Evolutionary conservation across 768 basidiomycete genomes (phyloP).

Genomic region (Phallus indusiatus): DNA sequence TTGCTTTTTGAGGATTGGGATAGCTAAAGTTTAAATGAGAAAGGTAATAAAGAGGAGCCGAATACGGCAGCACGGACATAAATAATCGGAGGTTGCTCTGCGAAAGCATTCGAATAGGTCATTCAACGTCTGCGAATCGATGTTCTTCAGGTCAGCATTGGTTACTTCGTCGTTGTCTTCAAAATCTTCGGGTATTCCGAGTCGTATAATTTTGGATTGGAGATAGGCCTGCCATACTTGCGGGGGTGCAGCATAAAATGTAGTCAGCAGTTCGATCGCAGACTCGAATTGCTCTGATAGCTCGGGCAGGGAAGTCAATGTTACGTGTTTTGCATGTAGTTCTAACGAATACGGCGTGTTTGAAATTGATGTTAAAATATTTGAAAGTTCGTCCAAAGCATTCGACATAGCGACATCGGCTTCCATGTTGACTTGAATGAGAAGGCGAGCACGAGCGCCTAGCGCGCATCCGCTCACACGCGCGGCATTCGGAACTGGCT

Average conservation of each 20-base stretch:
- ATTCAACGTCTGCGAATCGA: constrained; percentile 37
- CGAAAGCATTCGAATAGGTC: constrained; percentile 53
- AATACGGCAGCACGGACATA: constrained; percentile 47
- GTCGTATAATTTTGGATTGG: constrained; percentile 35
- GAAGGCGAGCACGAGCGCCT: no score
- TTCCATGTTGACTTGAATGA: not conserved
- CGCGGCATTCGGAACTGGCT: not conserved
- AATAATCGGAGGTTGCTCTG: constrained; percentile 64
- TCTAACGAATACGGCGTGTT: constrained; percentile 51
- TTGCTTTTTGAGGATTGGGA: constrained; percentile 62
- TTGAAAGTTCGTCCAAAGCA: constrained; percentile 54
- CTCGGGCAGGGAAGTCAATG: constrained; percentile 45
- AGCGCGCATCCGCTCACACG: not conserved
- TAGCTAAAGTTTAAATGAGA: constrained; percentile 38
- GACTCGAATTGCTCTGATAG: constrained; percentile 49
- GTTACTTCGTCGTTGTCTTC: not conserved
- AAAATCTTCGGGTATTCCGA: constrained; percentile 1
- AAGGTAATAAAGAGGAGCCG: constrained; percentile 11
- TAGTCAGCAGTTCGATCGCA: constrained; percentile 59
- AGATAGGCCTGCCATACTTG: constrained; percentile 71
- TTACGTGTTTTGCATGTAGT: constrained; percentile 60
- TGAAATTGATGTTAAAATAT: constrained; percentile 48
- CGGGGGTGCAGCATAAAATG: constrained; percentile 53
- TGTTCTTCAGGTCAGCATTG: constrained; percentile 33
- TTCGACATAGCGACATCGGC: constrained; percentile 20